These are phyloP conservation scores for Penicillium taxi DNA, from an alignment of 495 filamentous ascomycete genomes.

Conservation along the genomic window DNA sequence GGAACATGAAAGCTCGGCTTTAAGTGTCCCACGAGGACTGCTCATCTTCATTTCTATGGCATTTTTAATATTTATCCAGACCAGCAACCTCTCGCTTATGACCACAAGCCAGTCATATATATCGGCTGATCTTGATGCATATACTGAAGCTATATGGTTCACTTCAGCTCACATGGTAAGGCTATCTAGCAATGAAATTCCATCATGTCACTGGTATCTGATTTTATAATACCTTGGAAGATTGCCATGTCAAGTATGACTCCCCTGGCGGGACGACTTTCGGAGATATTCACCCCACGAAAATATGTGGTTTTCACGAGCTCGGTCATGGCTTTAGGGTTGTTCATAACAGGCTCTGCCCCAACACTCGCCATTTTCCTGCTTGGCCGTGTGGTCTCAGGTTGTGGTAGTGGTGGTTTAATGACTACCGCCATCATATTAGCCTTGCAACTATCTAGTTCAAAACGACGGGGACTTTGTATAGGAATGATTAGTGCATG, in stretches of 20 bases:
- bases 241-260: conserved; percentile 61
- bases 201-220: neutral
- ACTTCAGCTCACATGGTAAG: conserved; percentile 60
- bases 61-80: conserved; percentile 21
- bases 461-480: conserved; percentile 57
- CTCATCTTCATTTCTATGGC: conserved; percentile 13
- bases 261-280: conserved; percentile 58
- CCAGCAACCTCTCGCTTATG: conserved; percentile 68
- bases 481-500: conserved; percentile 60
- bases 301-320: conserved; percentile 50
- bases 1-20: conserved; percentile 1
- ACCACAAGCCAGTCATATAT: conserved; percentile 68
- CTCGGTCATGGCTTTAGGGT: conserved; percentile 50
- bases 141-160: conserved; percentile 65
- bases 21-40: conserved; percentile 10
- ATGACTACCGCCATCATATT: conserved; percentile 61
- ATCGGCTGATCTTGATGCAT: conserved; percentile 62
- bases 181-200: neutral
- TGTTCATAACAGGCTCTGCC: conserved; percentile 54
- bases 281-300: conserved; percentile 59
- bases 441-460: conserved; percentile 56
- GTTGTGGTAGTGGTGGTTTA: conserved; percentile 57
- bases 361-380: conserved; percentile 52
- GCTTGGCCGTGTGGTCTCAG: conserved; percentile 54
- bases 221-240: conserved; percentile 20